phyloP scores from a whole-genome alignment of 179 eudicot species.

The Heliamphora pulchella region DNA sequence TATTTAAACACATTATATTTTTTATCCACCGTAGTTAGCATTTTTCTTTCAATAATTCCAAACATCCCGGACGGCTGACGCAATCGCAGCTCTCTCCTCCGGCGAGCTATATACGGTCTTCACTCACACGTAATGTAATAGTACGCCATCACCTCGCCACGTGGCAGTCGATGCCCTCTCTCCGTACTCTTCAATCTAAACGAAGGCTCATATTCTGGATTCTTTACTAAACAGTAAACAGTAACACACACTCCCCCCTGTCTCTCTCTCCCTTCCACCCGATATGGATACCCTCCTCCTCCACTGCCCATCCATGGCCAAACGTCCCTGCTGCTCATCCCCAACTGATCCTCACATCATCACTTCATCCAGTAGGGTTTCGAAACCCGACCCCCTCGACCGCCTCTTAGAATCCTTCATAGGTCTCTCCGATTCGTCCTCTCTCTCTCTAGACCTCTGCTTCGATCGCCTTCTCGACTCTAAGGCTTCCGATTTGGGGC shows the following conservation, averaged over 20 bases:
- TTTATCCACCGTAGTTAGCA: no score
- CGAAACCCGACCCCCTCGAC: conserved; percentile 24
- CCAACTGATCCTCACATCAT: neutral
- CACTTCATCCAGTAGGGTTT: conserved; percentile 6
- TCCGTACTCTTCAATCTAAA: neutral
- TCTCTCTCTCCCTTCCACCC: conserved; percentile 22
- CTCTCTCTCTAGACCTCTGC: conserved; percentile 30
- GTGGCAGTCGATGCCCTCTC: neutral
- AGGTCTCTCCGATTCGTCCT: conserved; percentile 28
- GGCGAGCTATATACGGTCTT: neutral
- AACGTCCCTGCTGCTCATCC: conserved; percentile 38
- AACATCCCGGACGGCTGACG: neutral
- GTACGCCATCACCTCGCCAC: neutral
- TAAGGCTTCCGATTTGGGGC: conserved; percentile 33
- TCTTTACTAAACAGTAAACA: neutral
- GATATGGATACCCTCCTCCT: conserved; percentile 29
- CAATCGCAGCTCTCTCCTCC: neutral
- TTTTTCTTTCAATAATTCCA: no score
- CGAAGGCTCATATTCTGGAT: neutral
- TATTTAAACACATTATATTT: no score
- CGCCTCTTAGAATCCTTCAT: conserved; percentile 32
- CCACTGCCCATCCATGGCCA: conserved; percentile 29
- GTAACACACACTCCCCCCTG: neutral
- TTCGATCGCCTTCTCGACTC: conserved; percentile 47
- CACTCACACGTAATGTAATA: neutral